Evolutionary conservation across 306 rosid species (phyloP).

Genomic region (Canavalia ensiformis): DNA sequence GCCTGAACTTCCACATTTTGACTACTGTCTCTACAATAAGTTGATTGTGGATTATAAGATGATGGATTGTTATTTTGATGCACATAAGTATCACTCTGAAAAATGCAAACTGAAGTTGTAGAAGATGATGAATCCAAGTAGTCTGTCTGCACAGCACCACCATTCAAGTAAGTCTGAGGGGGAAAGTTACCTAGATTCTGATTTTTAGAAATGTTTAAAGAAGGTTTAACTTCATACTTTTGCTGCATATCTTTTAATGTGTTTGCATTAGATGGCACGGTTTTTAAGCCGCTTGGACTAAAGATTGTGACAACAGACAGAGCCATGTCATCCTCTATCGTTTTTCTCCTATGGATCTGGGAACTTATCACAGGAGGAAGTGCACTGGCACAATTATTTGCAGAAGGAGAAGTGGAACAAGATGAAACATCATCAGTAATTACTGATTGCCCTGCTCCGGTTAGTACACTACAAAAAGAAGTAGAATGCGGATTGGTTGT

Average conservation of each 20-base stretch:
- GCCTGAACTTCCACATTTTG: constrained; percentile 68
- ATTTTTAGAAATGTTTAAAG: constrained; percentile 62
- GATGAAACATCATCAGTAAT: constrained; percentile 79
- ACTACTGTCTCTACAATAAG: constrained; percentile 65
- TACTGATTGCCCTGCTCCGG: constrained; percentile 72
- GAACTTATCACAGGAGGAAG: constrained; percentile 60
- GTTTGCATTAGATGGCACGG: constrained; percentile 58
- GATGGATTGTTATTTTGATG: constrained; percentile 60
- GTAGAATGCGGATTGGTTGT: constrained; percentile 55
- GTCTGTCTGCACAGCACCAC: constrained; percentile 61
- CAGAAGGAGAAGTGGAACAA: constrained; percentile 85
- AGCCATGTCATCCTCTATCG: constrained; percentile 67
- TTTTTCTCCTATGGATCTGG: constrained; percentile 52
- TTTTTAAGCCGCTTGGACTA: constrained; percentile 59
- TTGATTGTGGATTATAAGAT: constrained; percentile 65
- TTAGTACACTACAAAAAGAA: constrained; percentile 54
- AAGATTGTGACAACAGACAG: constrained; percentile 67
- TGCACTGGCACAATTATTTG: constrained; percentile 63
- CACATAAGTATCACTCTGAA: constrained; percentile 67
- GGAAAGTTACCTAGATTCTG: constrained; percentile 65
- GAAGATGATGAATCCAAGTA: constrained; percentile 85
- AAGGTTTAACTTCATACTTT: constrained; percentile 69
- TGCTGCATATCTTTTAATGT: constrained; percentile 62
- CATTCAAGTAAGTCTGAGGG: constrained; percentile 50
- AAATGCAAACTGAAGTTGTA: constrained; percentile 70